Conservation (phyloP, 768 basidiomycete genomes). For the Rhodotorula sphaerocarpa region DNA sequence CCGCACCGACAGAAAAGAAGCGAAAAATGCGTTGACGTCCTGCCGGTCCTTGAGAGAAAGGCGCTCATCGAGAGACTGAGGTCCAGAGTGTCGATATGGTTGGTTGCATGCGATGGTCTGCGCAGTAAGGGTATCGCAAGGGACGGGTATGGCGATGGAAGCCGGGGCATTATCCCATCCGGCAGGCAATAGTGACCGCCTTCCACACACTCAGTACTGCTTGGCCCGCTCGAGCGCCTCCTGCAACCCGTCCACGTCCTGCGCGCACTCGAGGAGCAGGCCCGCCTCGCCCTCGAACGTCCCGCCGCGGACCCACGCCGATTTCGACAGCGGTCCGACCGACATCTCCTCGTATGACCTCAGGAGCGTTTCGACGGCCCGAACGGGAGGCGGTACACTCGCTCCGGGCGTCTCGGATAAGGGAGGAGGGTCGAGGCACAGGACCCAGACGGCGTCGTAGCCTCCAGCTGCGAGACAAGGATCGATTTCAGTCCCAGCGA, state of each 20-base stretch:
- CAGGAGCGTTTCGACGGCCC: constrained; percentile 44
- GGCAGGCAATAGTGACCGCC: too few species aligned
- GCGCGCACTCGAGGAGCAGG: constrained; percentile 11
- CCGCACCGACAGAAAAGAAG: constrained; percentile 1
- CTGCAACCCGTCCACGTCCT: constrained; percentile 18
- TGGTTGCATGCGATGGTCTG: too few species aligned
- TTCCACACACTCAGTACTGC: too few species aligned
- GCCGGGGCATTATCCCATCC: background rate
- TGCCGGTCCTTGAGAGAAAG: too few species aligned
- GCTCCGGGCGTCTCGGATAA: constrained; percentile 37
- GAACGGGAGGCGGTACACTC: constrained; percentile 43
- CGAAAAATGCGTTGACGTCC: background rate
- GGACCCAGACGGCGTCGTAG: constrained; percentile 91
- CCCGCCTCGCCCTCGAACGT: constrained; percentile 25
- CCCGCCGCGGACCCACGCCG: constrained; percentile 41
- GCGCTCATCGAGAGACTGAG: too few species aligned
- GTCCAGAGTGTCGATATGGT: too few species aligned
- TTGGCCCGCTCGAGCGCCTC: constrained; percentile 15
- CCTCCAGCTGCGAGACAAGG: constrained; percentile 70
- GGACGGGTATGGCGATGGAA: too few species aligned
- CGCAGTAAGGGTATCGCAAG: too few species aligned
- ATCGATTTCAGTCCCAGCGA: too few species aligned
- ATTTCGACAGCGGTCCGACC: constrained; percentile 43
- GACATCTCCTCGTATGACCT: constrained; percentile 44
- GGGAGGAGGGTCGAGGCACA: constrained; percentile 57